Percentiles rank a stretch among this genome's conserved stretches.
These are phyloP conservation scores for Penicillium waksmanii DNA, from an alignment of 495 filamentous ascomycete genomes.

Conservation along the genomic window DNA sequence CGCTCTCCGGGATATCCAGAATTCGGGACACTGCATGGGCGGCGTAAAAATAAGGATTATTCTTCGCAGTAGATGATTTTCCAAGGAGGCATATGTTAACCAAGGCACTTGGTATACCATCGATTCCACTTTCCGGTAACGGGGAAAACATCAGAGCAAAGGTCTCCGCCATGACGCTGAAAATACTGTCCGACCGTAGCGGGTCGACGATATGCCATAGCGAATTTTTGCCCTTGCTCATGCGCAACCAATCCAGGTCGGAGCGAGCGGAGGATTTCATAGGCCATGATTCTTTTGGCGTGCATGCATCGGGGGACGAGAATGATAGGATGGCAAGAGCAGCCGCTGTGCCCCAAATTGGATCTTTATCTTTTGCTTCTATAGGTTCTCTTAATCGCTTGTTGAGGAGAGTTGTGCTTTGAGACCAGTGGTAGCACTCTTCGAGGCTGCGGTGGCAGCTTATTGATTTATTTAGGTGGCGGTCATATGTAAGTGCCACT, in stretches of 20 bases:
- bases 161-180: constrained; percentile 37
- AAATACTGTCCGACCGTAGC: constrained; percentile 46
- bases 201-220: constrained; percentile 46
- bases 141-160: constrained; percentile 35
- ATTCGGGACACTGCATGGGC: constrained; percentile 39
- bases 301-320: constrained; percentile 39
- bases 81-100: constrained; percentile 36
- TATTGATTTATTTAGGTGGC: constrained; percentile 36
- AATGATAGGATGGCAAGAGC: constrained; percentile 42
- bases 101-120: constrained; percentile 37
- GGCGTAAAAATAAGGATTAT: constrained; percentile 44
- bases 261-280: constrained; percentile 34
- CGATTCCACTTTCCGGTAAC: constrained; percentile 34
- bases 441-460: constrained; percentile 32
- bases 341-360: constrained; percentile 51
- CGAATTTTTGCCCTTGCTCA: constrained; percentile 48
- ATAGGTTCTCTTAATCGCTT: constrained; percentile 39
- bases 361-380: constrained; percentile 41
- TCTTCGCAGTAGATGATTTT: constrained; percentile 36
- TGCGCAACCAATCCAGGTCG: constrained; percentile 47
- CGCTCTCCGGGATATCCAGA: constrained; percentile 27
- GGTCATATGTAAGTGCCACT: constrained; percentile 48
- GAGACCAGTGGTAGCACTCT: constrained; percentile 50
- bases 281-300: constrained; percentile 50
- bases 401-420: constrained; percentile 42